Evolutionary conservation across 345 rosid genomes (phyloP).

Genomic region (Acer negundo): DNA sequence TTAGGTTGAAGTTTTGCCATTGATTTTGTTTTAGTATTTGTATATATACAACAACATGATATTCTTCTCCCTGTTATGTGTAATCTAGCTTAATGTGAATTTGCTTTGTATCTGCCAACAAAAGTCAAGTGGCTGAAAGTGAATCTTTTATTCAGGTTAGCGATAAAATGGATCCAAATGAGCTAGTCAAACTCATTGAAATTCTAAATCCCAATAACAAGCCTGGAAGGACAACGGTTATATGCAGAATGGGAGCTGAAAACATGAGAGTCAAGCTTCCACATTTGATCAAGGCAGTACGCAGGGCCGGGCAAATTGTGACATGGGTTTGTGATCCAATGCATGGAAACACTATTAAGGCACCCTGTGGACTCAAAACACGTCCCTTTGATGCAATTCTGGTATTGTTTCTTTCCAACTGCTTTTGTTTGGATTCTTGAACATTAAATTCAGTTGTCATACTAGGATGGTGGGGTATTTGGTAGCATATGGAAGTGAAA

Average conservation of each 20-base stretch:
- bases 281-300: constrained; percentile 57
- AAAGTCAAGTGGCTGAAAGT: constrained; percentile 10
- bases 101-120: background rate
- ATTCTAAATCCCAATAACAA: constrained; percentile 64
- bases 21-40: background rate
- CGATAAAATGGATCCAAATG: constrained; percentile 65
- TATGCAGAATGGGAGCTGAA: constrained; percentile 70
- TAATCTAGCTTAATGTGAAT: background rate
- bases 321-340: constrained; percentile 74
- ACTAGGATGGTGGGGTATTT: background rate
- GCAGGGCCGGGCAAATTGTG: constrained; percentile 63
- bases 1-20: background rate
- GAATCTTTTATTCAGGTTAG: constrained; percentile 48
- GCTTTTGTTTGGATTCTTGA: constrained; percentile 1
- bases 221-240: constrained; percentile 57
- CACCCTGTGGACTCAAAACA: constrained; percentile 73
- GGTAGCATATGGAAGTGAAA: background rate
- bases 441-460: background rate
- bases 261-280: constrained; percentile 69
- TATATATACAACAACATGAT: background rate
- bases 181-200: constrained; percentile 55
- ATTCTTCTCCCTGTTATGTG: background rate
- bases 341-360: constrained; percentile 73
- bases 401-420: constrained; percentile 34
- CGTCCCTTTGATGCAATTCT: constrained; percentile 63